These are phyloP conservation scores for Acacia acuminata DNA, from an alignment of 306 rosid species.

Conservation along the genomic window DNA sequence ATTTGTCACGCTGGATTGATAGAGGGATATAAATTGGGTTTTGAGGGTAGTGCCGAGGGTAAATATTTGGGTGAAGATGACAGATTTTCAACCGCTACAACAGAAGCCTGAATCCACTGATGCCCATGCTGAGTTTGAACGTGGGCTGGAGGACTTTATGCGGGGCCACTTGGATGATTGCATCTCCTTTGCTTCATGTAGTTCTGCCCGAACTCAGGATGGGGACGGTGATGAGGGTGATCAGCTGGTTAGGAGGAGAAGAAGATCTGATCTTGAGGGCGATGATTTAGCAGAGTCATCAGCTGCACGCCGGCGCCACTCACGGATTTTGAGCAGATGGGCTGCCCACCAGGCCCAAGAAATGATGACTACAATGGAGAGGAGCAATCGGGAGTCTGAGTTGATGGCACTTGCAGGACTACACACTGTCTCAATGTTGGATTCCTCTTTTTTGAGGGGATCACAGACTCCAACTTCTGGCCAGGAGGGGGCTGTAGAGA, in stretches of 20 bases:
- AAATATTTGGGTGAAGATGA: slow-evolving; percentile 62
- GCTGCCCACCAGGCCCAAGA: slow-evolving; percentile 99
- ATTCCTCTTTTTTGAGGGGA: slow-evolving; percentile 91
- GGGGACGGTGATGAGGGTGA: slow-evolving; percentile 90
- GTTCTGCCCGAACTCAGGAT: slow-evolving; percentile 71
- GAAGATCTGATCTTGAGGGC: slow-evolving; percentile 94
- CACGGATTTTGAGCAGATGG: slow-evolving; percentile 89
- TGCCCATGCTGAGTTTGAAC: slow-evolving; percentile 73
- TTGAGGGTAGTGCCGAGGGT: slow-evolving; percentile 37
- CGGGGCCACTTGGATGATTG: slow-evolving; percentile 97
- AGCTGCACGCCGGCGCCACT: slow-evolving; percentile 82
- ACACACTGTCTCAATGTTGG: slow-evolving; percentile 96
- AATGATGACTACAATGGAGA: slow-evolving; percentile 98
- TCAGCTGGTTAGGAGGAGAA: slow-evolving; percentile 86
- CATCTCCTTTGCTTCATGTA: slow-evolving; percentile 94
- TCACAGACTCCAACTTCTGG: slow-evolving; percentile 91
- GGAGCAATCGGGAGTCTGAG: slow-evolving; percentile 96
- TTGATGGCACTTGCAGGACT: slow-evolving; percentile 94
- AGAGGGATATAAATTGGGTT: slow-evolving; percentile 41
- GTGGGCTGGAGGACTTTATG: slow-evolving; percentile 88
- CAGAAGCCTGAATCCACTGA: slow-evolving; percentile 95
- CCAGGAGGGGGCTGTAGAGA: slow-evolving; percentile 84
- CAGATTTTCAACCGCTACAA: slow-evolving; percentile 80
- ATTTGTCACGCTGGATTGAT: slow-evolving; percentile 32
- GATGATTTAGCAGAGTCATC: slow-evolving; percentile 96